These are phyloP conservation scores for Clitocybe nebularis DNA, from an alignment of 1,284 basidiomycete species.

Conservation along the genomic window DNA sequence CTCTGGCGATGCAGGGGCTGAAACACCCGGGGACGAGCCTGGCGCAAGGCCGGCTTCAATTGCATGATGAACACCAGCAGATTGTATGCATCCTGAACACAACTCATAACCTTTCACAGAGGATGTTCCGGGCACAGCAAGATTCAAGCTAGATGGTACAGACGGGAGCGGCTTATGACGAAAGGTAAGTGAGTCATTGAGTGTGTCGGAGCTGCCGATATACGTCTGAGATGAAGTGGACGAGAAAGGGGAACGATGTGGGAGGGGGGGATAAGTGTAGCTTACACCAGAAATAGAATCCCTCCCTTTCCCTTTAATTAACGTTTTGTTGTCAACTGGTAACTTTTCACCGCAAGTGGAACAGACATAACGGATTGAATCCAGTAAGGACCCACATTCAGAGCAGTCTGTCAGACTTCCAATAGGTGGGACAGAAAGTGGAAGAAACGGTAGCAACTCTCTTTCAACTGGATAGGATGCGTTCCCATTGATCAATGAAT, in stretches of 20 bases:
- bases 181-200: constrained; percentile 14
- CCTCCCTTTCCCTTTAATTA: constrained; percentile 24
- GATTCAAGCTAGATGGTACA: constrained; percentile 25
- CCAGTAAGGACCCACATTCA: constrained; percentile 68
- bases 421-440: constrained; percentile 48
- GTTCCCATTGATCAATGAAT: constrained; percentile 29
- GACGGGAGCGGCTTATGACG: constrained; percentile 36
- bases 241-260: constrained; percentile 28
- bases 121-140: constrained; percentile 13
- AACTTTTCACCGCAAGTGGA: constrained; percentile 78
- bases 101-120: constrained; percentile 68
- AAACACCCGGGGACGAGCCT: constrained; percentile 38
- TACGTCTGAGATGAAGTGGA: constrained; percentile 38
- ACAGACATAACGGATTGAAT: constrained; percentile 84
- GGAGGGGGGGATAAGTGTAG: constrained; percentile 21
- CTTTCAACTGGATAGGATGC: constrained; percentile 36
- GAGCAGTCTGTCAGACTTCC: constrained; percentile 77
- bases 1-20: constrained; percentile 42
- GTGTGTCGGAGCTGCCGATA: constrained; percentile 26
- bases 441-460: constrained; percentile 53
- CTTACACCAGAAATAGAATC: constrained; percentile 13
- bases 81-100: constrained; percentile 74
- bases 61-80: constrained; percentile 74
- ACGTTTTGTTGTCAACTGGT: constrained; percentile 23
- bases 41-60: constrained; percentile 52